Conservation (phyloP, 1,284 basidiomycete genomes). For the Apiotrichum veenhuisii region DNA sequence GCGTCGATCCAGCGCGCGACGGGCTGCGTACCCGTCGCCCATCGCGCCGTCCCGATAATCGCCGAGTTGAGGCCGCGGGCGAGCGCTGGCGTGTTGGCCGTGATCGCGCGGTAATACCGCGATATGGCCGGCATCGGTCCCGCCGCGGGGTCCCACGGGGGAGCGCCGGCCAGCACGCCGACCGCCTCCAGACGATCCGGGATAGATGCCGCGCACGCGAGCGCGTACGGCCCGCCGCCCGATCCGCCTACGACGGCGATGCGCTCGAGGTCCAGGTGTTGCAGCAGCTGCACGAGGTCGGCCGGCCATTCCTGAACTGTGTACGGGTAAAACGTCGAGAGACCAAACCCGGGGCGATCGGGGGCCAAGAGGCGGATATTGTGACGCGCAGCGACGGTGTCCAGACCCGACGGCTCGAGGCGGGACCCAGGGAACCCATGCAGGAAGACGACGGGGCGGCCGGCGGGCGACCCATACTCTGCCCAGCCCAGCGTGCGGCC, state of each 20-base stretch:
- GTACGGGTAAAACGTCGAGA: not conserved
- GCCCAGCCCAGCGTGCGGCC: constrained; percentile 9
- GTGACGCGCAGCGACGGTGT: not conserved
- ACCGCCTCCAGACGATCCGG: not conserved
- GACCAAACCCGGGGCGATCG: constrained; percentile 19
- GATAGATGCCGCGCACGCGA: constrained; percentile 6
- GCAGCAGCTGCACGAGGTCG: constrained; percentile 8
- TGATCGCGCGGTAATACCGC: not conserved
- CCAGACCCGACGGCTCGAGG: constrained; percentile 3
- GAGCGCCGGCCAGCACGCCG: constrained; percentile 11
- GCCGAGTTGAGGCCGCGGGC: not conserved
- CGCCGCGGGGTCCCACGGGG: constrained; percentile 7
- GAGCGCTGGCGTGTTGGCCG: not conserved
- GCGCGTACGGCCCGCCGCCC: constrained; percentile 16
- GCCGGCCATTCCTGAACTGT: not conserved
- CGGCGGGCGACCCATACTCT: constrained; percentile 1
- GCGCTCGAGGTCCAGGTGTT: not conserved
- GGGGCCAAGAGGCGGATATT: constrained; percentile 7
- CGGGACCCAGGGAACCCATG: constrained; percentile 18
- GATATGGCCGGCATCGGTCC: not conserved
- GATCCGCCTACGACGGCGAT: constrained; percentile 9
- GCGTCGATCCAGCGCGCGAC: constrained; percentile 1
- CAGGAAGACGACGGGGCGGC: constrained; percentile 8
- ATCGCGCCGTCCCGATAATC: not conserved
- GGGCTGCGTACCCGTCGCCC: not conserved